These are phyloP conservation scores for Sporothrix luriei DNA, from an alignment of 2,329 filamentous ascomycete genomes.

Conservation along the genomic window DNA sequence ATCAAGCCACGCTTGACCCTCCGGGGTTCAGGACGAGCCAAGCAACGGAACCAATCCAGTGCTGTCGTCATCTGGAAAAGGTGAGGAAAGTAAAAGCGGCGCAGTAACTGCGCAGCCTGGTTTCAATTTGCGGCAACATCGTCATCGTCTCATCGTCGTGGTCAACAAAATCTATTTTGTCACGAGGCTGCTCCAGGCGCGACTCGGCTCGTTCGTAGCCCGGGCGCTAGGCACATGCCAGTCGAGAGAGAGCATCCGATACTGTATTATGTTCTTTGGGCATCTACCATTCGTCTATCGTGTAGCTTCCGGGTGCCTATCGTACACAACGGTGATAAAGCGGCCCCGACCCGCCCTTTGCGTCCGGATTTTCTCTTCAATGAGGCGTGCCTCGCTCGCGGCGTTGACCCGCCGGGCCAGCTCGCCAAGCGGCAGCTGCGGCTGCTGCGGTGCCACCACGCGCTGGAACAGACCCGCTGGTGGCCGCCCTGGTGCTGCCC, in stretches of 20 bases:
- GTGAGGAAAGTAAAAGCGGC: no score
- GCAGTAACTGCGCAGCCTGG: neutral
- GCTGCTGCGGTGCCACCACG: neutral
- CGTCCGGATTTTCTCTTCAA: constrained; percentile 36
- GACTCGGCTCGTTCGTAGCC: constrained; percentile 17
- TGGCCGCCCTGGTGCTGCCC: neutral
- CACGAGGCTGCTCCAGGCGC: constrained; percentile 13
- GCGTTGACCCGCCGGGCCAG: constrained; percentile 30
- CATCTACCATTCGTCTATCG: neutral
- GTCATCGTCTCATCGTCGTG: neutral
- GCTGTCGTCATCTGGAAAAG: no score
- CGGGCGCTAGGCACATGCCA: constrained; percentile 19
- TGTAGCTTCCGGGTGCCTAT: constrained; percentile 21
- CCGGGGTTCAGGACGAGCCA: neutral
- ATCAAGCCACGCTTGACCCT: neutral
- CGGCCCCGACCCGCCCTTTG: constrained; percentile 36
- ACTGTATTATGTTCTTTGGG: no score
- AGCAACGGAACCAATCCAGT: neutral
- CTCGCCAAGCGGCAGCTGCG: constrained; percentile 22
- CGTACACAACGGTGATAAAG: constrained; percentile 36
- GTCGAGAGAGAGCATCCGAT: neutral
- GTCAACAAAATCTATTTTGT: neutral
- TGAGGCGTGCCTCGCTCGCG: constrained; percentile 28
- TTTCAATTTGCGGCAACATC: neutral
- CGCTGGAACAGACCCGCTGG: neutral